Evolutionary conservation across 2,329 filamentous ascomycete species (phyloP).

Genomic region (Rhynchosporium secalis): DNA sequence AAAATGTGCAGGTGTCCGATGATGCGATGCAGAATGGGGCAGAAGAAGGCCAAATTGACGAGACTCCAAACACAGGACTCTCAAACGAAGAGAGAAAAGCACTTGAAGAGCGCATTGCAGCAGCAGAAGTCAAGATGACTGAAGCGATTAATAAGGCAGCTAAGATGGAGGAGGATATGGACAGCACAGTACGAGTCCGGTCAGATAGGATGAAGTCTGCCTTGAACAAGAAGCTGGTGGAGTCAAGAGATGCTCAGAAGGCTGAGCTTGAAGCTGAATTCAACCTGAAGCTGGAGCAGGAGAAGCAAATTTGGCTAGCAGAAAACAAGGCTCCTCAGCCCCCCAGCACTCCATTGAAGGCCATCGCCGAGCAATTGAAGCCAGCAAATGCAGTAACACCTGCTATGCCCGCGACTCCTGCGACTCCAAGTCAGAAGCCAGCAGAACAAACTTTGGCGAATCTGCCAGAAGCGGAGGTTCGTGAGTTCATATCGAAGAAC

Average conservation of each 20-base stretch:
- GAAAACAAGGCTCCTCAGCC: constrained; percentile 45
- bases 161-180: constrained; percentile 59
- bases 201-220: constrained; percentile 69
- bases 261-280: constrained; percentile 51
- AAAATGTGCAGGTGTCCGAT: constrained; percentile 34
- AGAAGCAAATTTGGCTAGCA: constrained; percentile 61
- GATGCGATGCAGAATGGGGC: constrained; percentile 48
- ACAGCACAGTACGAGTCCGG: constrained; percentile 61
- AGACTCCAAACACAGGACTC: constrained; percentile 39
- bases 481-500: constrained; percentile 58
- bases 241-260: constrained; percentile 53
- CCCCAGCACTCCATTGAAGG: constrained; percentile 29
- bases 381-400: constrained; percentile 24
- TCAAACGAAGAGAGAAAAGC: constrained; percentile 60
- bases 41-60: constrained; percentile 58
- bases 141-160: constrained; percentile 63
- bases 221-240: constrained; percentile 66
- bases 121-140: constrained; percentile 60
- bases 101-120: constrained; percentile 62
- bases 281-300: constrained; percentile 57
- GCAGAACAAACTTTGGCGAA: constrained; percentile 35
- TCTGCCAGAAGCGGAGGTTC: constrained; percentile 55
- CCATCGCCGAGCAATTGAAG: constrained; percentile 46
- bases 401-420: constrained; percentile 24
- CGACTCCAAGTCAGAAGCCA: constrained; percentile 30